Percentiles rank a stretch among this genome's conserved stretches.
phyloP scores from a whole-genome alignment of 2,329 filamentous ascomycete genomes.

The Phoma sp. region DNA sequence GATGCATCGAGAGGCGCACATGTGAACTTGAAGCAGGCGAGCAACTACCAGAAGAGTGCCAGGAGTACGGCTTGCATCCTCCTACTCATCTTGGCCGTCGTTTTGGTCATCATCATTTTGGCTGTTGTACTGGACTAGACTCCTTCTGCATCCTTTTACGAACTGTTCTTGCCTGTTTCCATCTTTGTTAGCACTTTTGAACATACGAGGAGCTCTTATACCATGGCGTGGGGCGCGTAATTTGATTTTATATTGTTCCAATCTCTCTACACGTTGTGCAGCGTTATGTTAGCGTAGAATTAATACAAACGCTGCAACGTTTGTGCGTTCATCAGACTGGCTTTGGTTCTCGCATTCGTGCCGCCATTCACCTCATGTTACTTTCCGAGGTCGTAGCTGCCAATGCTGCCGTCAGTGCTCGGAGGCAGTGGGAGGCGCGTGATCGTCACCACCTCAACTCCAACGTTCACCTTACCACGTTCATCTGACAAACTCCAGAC shows the following conservation, averaged over 20 bases:
- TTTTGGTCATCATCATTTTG: constrained; percentile 86
- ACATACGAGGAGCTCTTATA: constrained; percentile 20
- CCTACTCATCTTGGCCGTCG: constrained; percentile 84
- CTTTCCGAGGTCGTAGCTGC: background rate
- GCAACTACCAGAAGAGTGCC: constrained; percentile 92
- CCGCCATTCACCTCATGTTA: background rate
- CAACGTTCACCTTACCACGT: background rate
- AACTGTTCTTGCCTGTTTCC: constrained; percentile 12
- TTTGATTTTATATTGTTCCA: background rate
- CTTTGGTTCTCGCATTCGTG: background rate
- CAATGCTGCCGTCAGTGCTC: background rate
- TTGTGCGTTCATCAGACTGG: background rate
- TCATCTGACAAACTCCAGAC: background rate
- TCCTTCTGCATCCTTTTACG: constrained; percentile 5
- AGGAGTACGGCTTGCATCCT: constrained; percentile 94
- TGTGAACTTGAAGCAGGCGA: constrained; percentile 82
- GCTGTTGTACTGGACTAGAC: constrained; percentile 79
- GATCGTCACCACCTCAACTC: background rate
- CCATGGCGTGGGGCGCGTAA: constrained; percentile 22
- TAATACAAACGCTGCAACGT: constrained; percentile 6
- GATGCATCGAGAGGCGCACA: constrained; percentile 86
- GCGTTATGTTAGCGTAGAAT: constrained; percentile 1
- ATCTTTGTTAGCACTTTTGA: constrained; percentile 16
- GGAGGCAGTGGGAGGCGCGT: background rate
- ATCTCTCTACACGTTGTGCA: background rate